Evolutionary conservation across 768 basidiomycete genomes (phyloP).

Genomic region (Tricholoma sp.): DNA sequence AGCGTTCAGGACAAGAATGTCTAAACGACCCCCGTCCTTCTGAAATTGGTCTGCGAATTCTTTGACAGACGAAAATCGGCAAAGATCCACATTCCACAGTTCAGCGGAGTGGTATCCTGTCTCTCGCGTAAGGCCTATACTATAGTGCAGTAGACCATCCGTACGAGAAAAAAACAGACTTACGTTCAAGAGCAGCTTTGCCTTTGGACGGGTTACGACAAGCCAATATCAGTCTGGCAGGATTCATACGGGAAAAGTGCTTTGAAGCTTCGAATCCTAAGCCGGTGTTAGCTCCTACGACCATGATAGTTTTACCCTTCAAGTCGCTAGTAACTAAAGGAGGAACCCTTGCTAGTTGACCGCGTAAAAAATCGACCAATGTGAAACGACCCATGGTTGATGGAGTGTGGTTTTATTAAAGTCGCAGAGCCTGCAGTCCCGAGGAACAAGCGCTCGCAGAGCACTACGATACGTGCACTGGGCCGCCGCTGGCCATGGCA

Average conservation of each 20-base stretch:
- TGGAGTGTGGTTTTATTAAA: no score
- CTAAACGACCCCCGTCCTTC: conserved; percentile 31
- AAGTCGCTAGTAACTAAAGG: conserved; percentile 32
- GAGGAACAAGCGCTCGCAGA: no score
- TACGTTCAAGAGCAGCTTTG: conserved; percentile 29
- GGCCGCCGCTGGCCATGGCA: no score
- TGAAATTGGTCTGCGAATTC: conserved; percentile 31
- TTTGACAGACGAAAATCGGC: conserved; percentile 33
- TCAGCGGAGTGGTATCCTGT: conserved; percentile 32
- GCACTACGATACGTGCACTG: no score
- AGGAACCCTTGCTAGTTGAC: conserved; percentile 19
- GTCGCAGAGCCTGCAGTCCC: no score
- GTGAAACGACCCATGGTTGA: background rate
- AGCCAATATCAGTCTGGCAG: conserved; percentile 32
- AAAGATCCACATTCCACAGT: conserved; percentile 36
- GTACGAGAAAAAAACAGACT: conserved; percentile 8
- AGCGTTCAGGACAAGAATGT: conserved; percentile 45
- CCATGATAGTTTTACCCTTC: conserved; percentile 41
- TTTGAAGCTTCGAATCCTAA: conserved; percentile 42
- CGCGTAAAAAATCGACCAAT: conserved; percentile 11
- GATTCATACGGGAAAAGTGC: conserved; percentile 40
- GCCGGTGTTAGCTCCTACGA: conserved; percentile 48
- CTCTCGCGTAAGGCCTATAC: conserved; percentile 21
- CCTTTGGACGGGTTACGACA: conserved; percentile 33
- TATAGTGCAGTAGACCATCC: background rate